phyloP scores from a whole-genome alignment of 805 yeast species.

The Danielia reshetovae region DNA sequence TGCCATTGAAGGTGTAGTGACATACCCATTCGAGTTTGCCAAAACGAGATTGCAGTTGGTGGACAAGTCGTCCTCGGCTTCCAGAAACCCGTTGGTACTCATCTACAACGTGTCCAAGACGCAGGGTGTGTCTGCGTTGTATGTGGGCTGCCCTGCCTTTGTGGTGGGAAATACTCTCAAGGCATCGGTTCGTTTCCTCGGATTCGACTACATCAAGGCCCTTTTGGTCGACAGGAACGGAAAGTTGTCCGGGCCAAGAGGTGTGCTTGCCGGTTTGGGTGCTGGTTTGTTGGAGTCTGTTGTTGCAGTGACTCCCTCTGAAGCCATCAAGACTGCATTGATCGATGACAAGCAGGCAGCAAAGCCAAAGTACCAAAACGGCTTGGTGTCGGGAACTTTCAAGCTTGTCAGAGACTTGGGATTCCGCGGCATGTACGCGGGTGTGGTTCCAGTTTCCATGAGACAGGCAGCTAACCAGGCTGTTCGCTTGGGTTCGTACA shows the following conservation, averaged over 20 bases:
- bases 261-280: conserved; percentile 95
- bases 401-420: conserved; percentile 74
- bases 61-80: conserved; percentile 56
- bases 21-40: conserved; percentile 97
- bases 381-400: conserved; percentile 58
- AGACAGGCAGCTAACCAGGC: conserved; percentile 96
- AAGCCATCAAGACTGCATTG: conserved; percentile 91
- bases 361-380: conserved; percentile 72
- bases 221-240: conserved; percentile 79
- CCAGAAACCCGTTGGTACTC: conserved; percentile 81
- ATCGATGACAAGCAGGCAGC: conserved; percentile 85
- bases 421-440: conserved; percentile 78
- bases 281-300: conserved; percentile 93
- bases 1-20: conserved; percentile 86
- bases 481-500: conserved; percentile 90
- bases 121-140: conserved; percentile 76
- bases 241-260: conserved; percentile 82
- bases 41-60: conserved; percentile 87
- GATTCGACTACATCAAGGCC: conserved; percentile 83
- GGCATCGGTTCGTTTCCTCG: conserved; percentile 92
- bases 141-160: conserved; percentile 95
- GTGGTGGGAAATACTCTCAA: conserved; percentile 95
- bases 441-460: conserved; percentile 86
- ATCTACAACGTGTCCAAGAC: conserved; percentile 69
- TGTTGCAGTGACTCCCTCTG: conserved; percentile 94